Base-by-base conservation (phyloP, 495 filamentous ascomycete genomes). In the Pyrenula massariospora region DNA sequence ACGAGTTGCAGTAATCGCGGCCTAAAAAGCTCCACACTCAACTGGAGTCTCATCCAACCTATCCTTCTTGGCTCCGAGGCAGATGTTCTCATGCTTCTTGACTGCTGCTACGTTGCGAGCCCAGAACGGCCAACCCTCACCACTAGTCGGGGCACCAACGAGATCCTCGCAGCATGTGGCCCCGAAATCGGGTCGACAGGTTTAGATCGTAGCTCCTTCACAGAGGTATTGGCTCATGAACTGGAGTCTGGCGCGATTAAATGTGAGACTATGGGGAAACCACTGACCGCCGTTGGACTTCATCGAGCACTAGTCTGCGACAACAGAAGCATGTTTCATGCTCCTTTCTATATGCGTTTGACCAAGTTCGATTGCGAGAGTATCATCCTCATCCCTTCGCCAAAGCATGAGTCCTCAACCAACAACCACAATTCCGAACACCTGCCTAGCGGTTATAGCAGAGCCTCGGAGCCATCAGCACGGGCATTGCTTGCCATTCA, bases 101-200 rank as follows among this genome's bases (percentile, higher is more conserved):
- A 52, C 50, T 52, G 50, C 50, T 52, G 50, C 50, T 52, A 21
- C 50, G 50, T 24, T 24, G 50, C 50, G 19, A 42, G 31, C 31
- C 31, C 31, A 42, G 31, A 42, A 8, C 5, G 15, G 31, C 5
- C 8, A 8, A 42, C 31, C 5, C 31, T 42, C 31, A 8, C 31
- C 31, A 42, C 31, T 15, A 42, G 31, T 15, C 31, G 31, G 5
- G 31, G 31, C 15, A 42, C 31, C 31, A 42, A 42, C 31, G 31
- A 42, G 31, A 42, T 42, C 15, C 31, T 42, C 31, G 31, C 31
- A 42, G 31, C 31, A 5, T 42, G 31, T 15, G 31, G 31, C 31
- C 31, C 31, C 15, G 31, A 42, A 42, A 15, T 42, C 31, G 31
- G 31, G 8, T 42, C 31, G 31, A 42, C 31, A 5, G 31, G 31